These are phyloP conservation scores for Neurospora africana DNA, from an alignment of 495 filamentous ascomycete genomes.

Conservation along the genomic window DNA sequence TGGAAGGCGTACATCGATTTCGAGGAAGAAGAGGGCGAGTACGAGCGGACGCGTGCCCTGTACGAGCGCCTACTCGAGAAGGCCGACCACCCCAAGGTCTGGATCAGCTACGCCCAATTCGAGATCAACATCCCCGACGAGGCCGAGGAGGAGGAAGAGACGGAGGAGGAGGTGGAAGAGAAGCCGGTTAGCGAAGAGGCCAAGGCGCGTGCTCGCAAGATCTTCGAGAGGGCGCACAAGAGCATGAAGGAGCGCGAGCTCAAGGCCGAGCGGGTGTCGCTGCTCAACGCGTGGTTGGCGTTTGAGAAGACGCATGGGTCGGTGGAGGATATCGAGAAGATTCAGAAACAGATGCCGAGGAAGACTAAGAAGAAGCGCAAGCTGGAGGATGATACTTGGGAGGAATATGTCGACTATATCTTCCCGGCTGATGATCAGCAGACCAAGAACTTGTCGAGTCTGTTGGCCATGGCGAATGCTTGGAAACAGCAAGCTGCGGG, in stretches of 20 bases:
- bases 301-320: constrained; percentile 83
- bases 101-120: constrained; percentile 94
- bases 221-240: constrained; percentile 83
- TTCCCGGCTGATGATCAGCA: constrained; percentile 95
- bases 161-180: constrained; percentile 45
- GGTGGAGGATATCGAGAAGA: constrained; percentile 65
- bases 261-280: constrained; percentile 83
- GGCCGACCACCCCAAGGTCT: constrained; percentile 97
- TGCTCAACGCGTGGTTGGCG: constrained; percentile 82
- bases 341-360: constrained; percentile 87
- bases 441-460: constrained; percentile 68
- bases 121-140: constrained; percentile 76
- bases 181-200: constrained; percentile 70
- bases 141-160: constrained; percentile 34
- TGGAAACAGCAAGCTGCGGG: constrained; percentile 66
- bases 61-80: constrained; percentile 89
- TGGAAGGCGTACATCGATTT: constrained; percentile 99
- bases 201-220: constrained; percentile 64
- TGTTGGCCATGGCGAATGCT: constrained; percentile 72
- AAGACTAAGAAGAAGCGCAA: constrained; percentile 89
- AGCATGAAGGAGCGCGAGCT: constrained; percentile 85
- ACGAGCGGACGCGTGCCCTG: constrained; percentile 64
- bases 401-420: constrained; percentile 95
- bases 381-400: constrained; percentile 88
- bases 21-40: constrained; percentile 87